Evolutionary conservation across 495 filamentous ascomycete species (phyloP), one percentile per base, ranked within the genome.

Genomic region (Pseudevernia furfuracea): DNA sequence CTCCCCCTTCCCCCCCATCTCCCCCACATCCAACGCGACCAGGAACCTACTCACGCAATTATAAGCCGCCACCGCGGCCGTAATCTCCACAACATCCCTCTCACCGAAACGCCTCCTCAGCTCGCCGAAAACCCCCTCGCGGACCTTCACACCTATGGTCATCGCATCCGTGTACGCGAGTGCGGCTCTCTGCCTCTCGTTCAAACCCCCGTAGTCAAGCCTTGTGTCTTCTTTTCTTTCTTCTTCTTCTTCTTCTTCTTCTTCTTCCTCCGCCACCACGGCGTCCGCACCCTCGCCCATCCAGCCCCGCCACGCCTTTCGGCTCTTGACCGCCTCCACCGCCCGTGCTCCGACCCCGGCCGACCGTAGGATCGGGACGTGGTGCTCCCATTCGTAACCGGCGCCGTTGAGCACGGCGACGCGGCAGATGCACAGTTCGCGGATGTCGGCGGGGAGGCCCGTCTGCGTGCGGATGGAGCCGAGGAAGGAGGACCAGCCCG

Each of bases 21-120:
- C 84, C 25, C 83, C 84, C 78, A 92, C 89, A 76, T 93, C 87
- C 67, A 96, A 71, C 25, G 90, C 90, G 38, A 95, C 90, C 67
- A 95, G 74, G 69, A 95, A 93, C 57, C 90, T 80, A 68, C 87
- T 90, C 15, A 96, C 90, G 74, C 89, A 91, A 72, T 95, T 95
- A 72, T 96, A 95, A 37, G 84, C 85, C n/a, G 87, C 89, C 66
- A 87, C 84, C 32, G 88, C 90, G 21, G 89, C 84, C 62, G 87
- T 89, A 65, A 92, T 80, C 78, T 94, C 90, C 41, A 92, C 87
- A 41, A 89, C 76, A 77, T 90, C 86, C 73, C 79, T 79, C 62
- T 91, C 86, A 25, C 68, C 74, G 67, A 90, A 93, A 28, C 76
- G 59, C 36, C 60, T 70, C 74, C 78, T 86, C 68, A 93, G 63